A percentile compares a stretch with the other conserved stretches of the same genome.
These are phyloP conservation scores for Thermoascus crustaceus DNA, from an alignment of 2,329 filamentous ascomycete species.

Conservation along the genomic window DNA sequence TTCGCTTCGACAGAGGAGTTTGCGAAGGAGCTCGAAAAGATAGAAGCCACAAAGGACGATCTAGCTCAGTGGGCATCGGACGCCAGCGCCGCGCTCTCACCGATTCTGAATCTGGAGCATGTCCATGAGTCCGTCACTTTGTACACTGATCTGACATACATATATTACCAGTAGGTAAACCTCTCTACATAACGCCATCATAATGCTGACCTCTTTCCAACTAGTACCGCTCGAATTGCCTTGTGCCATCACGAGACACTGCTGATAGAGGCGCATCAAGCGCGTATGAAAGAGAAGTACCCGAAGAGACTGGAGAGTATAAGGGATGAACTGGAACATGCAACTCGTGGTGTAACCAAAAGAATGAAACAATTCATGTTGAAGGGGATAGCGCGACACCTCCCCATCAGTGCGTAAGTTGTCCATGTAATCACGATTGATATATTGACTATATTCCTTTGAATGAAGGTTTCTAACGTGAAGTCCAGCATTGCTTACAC, in stretches of 20 bases:
- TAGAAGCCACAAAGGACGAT: not conserved
- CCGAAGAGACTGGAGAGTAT: not conserved
- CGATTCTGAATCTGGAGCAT: not conserved
- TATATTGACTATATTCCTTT: too few species aligned
- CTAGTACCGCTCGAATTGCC: constrained; percentile 1
- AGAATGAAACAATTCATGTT: not conserved
- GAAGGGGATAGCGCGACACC: not conserved
- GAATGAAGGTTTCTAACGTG: too few species aligned
- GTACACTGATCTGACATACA: not conserved
- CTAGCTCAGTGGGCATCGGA: constrained; percentile 1
- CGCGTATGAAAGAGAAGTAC: not conserved
- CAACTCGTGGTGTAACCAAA: not conserved
- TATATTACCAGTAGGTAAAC: constrained; percentile 1
- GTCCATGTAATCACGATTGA: too few species aligned
- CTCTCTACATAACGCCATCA: not conserved
- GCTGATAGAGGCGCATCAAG: not conserved
- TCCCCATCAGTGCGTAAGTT: constrained; percentile 1
- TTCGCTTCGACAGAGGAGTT: not conserved
- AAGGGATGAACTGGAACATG: not conserved
- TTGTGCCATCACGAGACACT: constrained; percentile 1
- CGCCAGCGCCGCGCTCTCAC: not conserved
- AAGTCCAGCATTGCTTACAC: too few species aligned
- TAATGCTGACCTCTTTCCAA: not conserved
- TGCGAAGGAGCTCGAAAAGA: not conserved
- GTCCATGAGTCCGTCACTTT: not conserved